Evolutionary conservation across 2,329 filamentous ascomycete genomes (phyloP), one percentile per base, ranked within the genome.

Genomic region (Sordariomycetes sp.): DNA sequence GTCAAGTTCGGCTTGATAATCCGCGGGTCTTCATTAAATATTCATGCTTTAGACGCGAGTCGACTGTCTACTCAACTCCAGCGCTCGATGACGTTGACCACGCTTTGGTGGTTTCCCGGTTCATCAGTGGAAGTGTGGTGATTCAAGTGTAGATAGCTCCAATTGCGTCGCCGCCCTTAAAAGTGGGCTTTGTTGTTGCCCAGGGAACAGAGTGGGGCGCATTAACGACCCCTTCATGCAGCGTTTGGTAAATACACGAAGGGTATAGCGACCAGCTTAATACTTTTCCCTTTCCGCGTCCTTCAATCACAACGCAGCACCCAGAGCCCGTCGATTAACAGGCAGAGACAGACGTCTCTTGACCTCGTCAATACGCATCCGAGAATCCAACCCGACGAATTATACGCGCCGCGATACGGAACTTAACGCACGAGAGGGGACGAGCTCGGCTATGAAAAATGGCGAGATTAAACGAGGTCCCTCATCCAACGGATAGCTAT

Each of bases 401-500:
- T n/a, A 17, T n/a, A 45, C 39, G n/a, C 39, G 39, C 39, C 10
- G 6, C 5, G 39, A 45, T 32, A 45, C 13, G 15, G 39, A 2
- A 15, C 39, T n/a, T 45, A 15, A 15, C 39, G 39, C 39, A 22
- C 36, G 12, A 22, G 20, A 22, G 8, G 12, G 10, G 45, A 50
- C 5, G 8, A 24, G 5, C 20, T 22, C 22, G 45, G 24, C 59
- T 62, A 70, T 72, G 75, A 74, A 68, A 70, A 65, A 92, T 92
- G 88, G 88, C 88, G 73, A 81, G 87, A 74, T 78, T 92, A 64
- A 91, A 91, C 74, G 87, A 90, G 76, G 80, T 81, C 67, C 78
- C 82, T 61, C 73, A 78, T 72, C 79, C 85, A 65, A 77, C 76
- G 67, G 87, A 90, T 72, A 84, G 76, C 67, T 71, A 89, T 63